Conservation (phyloP, 495 filamentous ascomycete species). For the Mytilinidion resinicola region DNA sequence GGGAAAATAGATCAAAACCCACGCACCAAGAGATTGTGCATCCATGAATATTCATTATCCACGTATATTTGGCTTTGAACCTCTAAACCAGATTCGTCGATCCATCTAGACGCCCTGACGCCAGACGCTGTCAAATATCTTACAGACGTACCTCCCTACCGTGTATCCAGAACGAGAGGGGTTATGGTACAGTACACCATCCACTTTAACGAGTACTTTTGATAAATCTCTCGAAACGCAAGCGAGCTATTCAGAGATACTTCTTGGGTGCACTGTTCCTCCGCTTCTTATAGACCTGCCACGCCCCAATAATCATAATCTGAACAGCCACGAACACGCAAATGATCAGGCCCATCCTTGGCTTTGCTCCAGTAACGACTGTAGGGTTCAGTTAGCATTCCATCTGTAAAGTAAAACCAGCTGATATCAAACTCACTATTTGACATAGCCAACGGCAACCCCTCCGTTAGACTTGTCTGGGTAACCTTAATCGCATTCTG, state of each 20-base stretch:
- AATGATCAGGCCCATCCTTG: conserved; percentile 67
- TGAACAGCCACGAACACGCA: conserved; percentile 72
- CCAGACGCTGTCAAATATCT: too few species aligned
- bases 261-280: conserved; percentile 79
- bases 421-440: conserved; percentile 40
- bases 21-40: too few species aligned
- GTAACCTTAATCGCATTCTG: conserved; percentile 66
- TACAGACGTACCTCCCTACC: too few species aligned
- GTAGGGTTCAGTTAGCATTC: background rate
- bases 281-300: conserved; percentile 75
- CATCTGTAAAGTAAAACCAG: background rate
- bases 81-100: too few species aligned
- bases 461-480: conserved; percentile 59
- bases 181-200: too few species aligned
- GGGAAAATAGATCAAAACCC: background rate
- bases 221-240: too few species aligned
- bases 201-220: too few species aligned
- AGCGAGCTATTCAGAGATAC: conserved; percentile 55
- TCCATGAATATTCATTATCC: too few species aligned
- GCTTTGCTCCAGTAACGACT: conserved; percentile 55
- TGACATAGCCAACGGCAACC: conserved; percentile 47
- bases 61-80: too few species aligned
- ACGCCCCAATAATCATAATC: conserved; percentile 58
- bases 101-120: too few species aligned
- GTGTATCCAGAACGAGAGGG: too few species aligned